Percentiles rank a stretch among this genome's conserved stretches.
Evolutionary conservation across 2,329 filamentous ascomycete species (phyloP).

Genomic region (Chaetomium olivaceum): DNA sequence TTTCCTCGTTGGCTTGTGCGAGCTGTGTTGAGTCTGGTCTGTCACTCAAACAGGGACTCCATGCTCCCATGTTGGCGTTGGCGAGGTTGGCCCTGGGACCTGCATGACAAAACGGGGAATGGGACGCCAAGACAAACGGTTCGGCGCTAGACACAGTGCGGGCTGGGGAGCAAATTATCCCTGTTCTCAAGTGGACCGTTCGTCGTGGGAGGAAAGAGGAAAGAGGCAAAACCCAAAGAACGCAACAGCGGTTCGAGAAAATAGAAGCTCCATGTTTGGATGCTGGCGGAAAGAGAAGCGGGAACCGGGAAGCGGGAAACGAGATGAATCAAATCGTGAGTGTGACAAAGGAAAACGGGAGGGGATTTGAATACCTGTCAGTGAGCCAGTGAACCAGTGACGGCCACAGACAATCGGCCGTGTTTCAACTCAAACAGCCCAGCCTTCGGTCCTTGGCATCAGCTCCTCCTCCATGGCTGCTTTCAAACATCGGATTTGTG

Average conservation of each 20-base stretch:
- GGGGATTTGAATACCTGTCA: not conserved
- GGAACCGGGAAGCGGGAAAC: not conserved
- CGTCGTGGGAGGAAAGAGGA: not conserved
- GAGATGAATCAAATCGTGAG: not conserved
- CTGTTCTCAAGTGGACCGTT: not conserved
- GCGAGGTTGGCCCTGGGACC: constrained; percentile 12
- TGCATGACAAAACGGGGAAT: constrained; percentile 13
- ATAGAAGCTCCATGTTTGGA: not conserved
- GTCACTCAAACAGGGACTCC: not conserved
- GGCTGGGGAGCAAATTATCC: not conserved
- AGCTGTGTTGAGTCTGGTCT: not conserved
- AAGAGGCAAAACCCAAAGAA: not conserved
- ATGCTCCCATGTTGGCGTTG: not conserved
- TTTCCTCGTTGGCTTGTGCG: not conserved
- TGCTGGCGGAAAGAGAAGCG: not conserved
- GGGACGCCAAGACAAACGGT: constrained; percentile 20
- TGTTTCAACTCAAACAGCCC: constrained; percentile 4
- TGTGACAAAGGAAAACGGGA: not conserved
- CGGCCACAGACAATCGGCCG: not conserved
- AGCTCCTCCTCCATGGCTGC: not conserved
- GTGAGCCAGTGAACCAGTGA: not conserved
- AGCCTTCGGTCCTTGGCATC: constrained; percentile 1
- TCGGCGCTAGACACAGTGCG: constrained; percentile 11
- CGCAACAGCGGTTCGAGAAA: not conserved
- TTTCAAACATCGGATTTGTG: not conserved